Evolutionary conservation across 441 rosid species (phyloP).

Genomic region (Populus hybrid): DNA sequence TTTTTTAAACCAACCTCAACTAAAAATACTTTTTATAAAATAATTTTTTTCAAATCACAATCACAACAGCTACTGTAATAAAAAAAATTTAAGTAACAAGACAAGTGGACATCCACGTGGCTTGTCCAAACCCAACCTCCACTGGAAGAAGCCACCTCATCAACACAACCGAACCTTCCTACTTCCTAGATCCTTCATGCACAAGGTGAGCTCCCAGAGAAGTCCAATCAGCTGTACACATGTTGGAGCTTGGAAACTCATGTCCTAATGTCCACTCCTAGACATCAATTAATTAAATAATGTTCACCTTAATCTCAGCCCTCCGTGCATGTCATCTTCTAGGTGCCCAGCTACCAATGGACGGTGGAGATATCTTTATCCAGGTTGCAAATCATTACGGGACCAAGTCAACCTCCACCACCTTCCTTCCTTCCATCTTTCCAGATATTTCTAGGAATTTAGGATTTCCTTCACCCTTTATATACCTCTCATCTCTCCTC

Average conservation of each 20-base stretch:
- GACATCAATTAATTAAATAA: no score
- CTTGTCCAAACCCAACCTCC: neutral
- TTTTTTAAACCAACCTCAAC: no score
- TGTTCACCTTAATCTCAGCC: neutral
- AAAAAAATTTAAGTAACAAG: no score
- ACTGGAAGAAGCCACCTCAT: neutral
- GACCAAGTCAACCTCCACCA: neutral
- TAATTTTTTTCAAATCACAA: no score
- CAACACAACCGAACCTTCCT: neutral
- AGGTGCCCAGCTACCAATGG: neutral
- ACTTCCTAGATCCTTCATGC: no score
- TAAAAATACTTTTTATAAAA: no score
- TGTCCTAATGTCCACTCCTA: neutral
- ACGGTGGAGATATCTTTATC: neutral
- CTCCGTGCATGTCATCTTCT: neutral
- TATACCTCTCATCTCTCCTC: neutral
- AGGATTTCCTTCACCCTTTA: neutral
- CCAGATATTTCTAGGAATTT: neutral
- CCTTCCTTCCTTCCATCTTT: neutral
- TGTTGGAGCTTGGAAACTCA: neutral
- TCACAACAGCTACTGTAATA: no score
- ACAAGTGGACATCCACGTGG: neutral
- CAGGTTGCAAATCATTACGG: neutral
- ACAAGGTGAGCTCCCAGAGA: neutral
- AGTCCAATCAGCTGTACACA: no score